These are phyloP conservation scores for Alternaria ethzedia DNA, from an alignment of 2,329 filamentous ascomycete genomes.

Conservation along the genomic window DNA sequence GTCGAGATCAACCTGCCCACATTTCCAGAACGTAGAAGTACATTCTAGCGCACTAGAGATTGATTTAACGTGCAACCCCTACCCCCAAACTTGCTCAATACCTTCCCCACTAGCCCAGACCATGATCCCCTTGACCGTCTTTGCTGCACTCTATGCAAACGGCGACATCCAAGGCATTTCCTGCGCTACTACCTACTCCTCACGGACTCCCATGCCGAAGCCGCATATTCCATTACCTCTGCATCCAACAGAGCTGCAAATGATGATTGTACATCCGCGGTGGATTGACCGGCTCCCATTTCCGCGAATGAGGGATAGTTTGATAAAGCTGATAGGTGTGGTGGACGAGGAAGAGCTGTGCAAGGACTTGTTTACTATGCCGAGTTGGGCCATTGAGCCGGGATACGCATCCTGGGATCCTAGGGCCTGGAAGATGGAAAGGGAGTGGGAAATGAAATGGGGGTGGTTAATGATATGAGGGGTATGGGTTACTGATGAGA, in stretches of 20 bases:
- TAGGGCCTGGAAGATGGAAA: constrained; percentile 43
- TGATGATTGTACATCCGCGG: constrained; percentile 41
- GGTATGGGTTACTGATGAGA: not conserved
- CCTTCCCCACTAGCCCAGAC: constrained; percentile 13
- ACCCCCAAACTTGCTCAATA: not conserved
- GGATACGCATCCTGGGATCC: constrained; percentile 43
- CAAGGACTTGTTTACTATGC: constrained; percentile 41
- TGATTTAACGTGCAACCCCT: not conserved
- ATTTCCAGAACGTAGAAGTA: not conserved
- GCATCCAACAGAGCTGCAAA: constrained; percentile 46
- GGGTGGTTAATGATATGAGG: constrained; percentile 29
- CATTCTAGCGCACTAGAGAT: not conserved
- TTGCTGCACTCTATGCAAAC: constrained; percentile 41
- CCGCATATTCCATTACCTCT: constrained; percentile 29
- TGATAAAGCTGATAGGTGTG: constrained; percentile 40
- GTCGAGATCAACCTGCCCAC: not conserved
- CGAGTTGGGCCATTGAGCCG: constrained; percentile 41
- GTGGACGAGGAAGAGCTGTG: constrained; percentile 50
- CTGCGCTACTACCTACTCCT: constrained; percentile 31
- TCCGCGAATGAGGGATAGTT: constrained; percentile 48
- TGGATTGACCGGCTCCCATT: constrained; percentile 54
- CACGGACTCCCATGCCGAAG: constrained; percentile 28
- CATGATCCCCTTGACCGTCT: constrained; percentile 27
- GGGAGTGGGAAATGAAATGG: constrained; percentile 47
- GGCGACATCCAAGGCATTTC: constrained; percentile 22